Evolutionary conservation across 495 filamentous ascomycete genomes (phyloP), one percentile per base, ranked within the genome.

Genomic region (Cenococcum geophilum): DNA sequence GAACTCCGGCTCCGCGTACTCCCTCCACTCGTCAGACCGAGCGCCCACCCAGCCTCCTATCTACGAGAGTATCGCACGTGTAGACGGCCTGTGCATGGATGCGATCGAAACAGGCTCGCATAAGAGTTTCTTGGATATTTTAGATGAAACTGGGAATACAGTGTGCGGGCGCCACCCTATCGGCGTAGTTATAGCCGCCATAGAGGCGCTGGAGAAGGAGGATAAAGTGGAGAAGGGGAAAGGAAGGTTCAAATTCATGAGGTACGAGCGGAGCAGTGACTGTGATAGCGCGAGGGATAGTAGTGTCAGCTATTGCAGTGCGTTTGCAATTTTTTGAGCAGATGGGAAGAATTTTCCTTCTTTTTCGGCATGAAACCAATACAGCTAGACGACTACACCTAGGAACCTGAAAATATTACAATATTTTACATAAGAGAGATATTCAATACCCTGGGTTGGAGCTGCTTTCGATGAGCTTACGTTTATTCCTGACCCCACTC

Each of bases 101-200:
- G 88, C 91, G 1, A 85, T 97, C 48, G 84, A 89, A 55, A 82
- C 81, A 1, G 92, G 93, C 1, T 78, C 73, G 12, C 84, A 95
- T 66, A 74, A 78, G 11, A 74, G 73, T 1, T 97, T 96, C 70
- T 75, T 88, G 35, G 77, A 85, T 4, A 80, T 80, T 22, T 73
- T 97, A 42, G 74, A 81, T 37, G 75, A 79, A 40, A 97, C 91
- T 0, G 83, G 81, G 36, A 99, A 99, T 67, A 97, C 93, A 0
- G 90, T 99, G 32, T 99, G 93, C 66, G 93, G 93, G 53, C 78
- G 91, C 45, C 95, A 99, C 78, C 93, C 93, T 0, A 97, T 99
- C 66, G 91, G 95, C 0, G 86, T 99, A 12, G 80, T 95, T 11
- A 89, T 99, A 88, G 91, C 91, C 1, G 91, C 85, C 1, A 64